A percentile compares a stretch with the other conserved stretches of the same genome.
These are phyloP conservation scores for Zygoascus sp. DNA, from an alignment of 1,139 yeast genomes.

Conservation along the genomic window DNA sequence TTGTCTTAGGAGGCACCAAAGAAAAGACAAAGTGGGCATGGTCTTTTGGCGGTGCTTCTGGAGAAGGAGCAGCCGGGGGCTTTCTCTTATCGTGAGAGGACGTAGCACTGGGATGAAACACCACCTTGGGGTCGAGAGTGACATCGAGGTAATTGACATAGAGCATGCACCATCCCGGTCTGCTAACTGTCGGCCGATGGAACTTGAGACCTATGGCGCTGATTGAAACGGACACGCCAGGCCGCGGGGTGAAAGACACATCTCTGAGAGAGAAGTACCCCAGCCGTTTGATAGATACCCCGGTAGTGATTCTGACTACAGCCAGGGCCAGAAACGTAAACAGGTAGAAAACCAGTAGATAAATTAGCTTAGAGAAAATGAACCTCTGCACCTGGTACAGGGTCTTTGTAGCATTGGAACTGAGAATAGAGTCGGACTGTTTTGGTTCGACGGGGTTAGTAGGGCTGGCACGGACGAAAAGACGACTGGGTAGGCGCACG, in stretches of 20 bases:
- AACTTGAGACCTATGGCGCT: conserved; percentile 35
- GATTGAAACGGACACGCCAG: conserved; percentile 36
- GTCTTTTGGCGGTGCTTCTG: too few relatives aligned
- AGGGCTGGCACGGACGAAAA: not conserved
- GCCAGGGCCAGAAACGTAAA: conserved; percentile 38
- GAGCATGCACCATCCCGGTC: conserved; percentile 38
- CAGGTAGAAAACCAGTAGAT: conserved; percentile 30
- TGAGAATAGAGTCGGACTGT: conserved; percentile 8
- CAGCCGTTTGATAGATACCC: conserved; percentile 40
- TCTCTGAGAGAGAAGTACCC: conserved; percentile 40
- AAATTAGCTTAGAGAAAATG: conserved; percentile 24
- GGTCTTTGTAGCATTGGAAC: conserved; percentile 6
- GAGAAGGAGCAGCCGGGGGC: too few relatives aligned
- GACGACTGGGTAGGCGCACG: too few relatives aligned
- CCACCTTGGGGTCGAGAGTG: conserved; percentile 29
- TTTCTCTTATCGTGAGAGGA: not conserved
- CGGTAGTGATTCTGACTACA: conserved; percentile 38
- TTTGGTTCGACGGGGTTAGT: not conserved
- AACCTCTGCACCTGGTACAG: conserved; percentile 19
- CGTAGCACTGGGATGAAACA: not conserved
- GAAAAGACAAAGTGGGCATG: conserved; percentile 20
- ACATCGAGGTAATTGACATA: conserved; percentile 31
- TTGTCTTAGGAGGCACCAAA: conserved; percentile 25
- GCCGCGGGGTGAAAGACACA: conserved; percentile 33
- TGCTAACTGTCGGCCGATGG: conserved; percentile 40